phyloP scores from a whole-genome alignment of 257 asterid genomes.

The Oldenlandia corymbosa region DNA sequence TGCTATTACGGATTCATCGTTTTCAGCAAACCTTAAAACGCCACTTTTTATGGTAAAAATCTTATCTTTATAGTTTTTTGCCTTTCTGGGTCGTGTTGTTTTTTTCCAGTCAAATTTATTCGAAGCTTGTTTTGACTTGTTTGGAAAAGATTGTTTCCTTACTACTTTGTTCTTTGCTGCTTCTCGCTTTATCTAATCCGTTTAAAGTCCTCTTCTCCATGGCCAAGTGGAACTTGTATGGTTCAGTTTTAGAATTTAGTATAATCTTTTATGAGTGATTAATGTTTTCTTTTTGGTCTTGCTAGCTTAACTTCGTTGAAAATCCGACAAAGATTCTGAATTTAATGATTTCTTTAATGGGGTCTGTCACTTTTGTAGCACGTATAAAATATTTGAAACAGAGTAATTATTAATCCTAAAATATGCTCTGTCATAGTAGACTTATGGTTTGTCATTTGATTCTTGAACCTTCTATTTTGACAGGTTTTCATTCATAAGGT shows the following conservation, averaged over 20 bases:
- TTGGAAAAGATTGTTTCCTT: conserved; percentile 1
- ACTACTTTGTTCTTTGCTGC: too few relatives aligned
- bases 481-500: neutral
- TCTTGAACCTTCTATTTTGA: neutral
- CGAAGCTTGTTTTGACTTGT: neutral
- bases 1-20: neutral
- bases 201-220: neutral
- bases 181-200: too few relatives aligned
- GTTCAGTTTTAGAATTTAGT: neutral
- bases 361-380: neutral
- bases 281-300: neutral
- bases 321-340: neutral
- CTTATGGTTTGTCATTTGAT: neutral
- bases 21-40: neutral
- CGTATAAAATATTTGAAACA: neutral
- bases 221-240: neutral
- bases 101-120: neutral
- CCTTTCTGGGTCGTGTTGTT: too few relatives aligned
- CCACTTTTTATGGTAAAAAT: neutral
- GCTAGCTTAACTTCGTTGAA: neutral
- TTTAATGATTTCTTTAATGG: neutral
- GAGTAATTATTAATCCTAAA: neutral
- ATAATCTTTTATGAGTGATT: too few relatives aligned
- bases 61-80: neutral
- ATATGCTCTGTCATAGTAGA: neutral